Evolutionary conservation across 164 flowering plant genomes (phyloP).

Genomic region (Tetrastigma voinierianum): DNA sequence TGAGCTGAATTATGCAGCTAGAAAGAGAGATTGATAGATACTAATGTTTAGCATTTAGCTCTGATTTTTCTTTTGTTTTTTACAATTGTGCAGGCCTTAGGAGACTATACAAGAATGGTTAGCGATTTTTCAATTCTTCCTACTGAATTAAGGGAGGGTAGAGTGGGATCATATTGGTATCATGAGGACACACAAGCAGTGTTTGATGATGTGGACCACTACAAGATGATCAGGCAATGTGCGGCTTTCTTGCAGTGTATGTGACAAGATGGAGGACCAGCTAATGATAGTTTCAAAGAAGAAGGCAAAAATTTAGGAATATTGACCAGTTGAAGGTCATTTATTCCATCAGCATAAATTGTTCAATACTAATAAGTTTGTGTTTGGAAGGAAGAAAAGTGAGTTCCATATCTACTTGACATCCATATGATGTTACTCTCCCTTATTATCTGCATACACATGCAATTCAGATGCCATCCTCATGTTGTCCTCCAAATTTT

Average conservation of each 20-base stretch:
- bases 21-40: not conserved
- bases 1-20: not conserved
- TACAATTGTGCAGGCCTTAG: constrained; percentile 61
- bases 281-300: constrained; percentile 50
- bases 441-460: too few relatives aligned
- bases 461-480: too few relatives aligned
- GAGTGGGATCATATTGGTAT: constrained; percentile 72
- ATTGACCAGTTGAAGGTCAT: constrained; percentile 85
- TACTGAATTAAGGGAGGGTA: constrained; percentile 64
- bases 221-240: constrained; percentile 94
- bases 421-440: not conserved
- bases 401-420: constrained; percentile 1
- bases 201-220: constrained; percentile 88
- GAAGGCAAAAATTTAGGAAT: constrained; percentile 51
- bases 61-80: constrained; percentile 1
- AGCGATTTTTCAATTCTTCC: constrained; percentile 73
- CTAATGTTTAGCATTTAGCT: not conserved
- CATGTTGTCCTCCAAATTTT: too few relatives aligned
- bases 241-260: constrained; percentile 83
- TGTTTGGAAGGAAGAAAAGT: constrained; percentile 98
- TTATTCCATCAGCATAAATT: constrained; percentile 66
- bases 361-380: constrained; percentile 75
- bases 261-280: constrained; percentile 65
- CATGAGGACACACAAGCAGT: constrained; percentile 84
- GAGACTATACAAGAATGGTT: constrained; percentile 76